A percentile compares a stretch with the other conserved stretches of the same genome.
These are phyloP conservation scores for Claviceps sorghi DNA, from an alignment of 2,329 filamentous ascomycete genomes.

Conservation along the genomic window DNA sequence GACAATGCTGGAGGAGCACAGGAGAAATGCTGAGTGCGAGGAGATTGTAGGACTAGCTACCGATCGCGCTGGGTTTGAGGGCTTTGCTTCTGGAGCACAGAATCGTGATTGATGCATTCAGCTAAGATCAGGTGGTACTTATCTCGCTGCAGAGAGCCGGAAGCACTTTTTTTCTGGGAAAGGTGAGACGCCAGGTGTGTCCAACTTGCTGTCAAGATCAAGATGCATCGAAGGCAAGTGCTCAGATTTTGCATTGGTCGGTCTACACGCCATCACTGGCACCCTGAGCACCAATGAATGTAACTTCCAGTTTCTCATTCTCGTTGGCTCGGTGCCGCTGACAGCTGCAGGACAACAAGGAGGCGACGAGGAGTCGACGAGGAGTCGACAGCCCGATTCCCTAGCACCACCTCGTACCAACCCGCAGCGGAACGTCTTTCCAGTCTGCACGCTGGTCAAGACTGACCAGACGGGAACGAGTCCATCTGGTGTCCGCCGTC, in stretches of 20 bases:
- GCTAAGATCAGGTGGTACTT: constrained; percentile 3
- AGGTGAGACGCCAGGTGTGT: neutral
- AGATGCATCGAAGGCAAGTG: neutral
- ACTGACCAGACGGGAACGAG: neutral
- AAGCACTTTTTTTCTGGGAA: neutral
- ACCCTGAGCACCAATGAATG: neutral
- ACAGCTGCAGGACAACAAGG: neutral
- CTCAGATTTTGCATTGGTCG: neutral
- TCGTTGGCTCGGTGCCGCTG: neutral
- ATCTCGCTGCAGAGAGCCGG: constrained; percentile 2
- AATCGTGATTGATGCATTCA: neutral
- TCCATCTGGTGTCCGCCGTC: neutral
- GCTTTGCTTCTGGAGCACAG: neutral
- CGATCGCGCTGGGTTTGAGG: neutral
- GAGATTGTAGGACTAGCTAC: neutral
- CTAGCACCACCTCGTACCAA: neutral
- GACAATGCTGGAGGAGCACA: neutral
- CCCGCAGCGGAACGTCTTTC: neutral
- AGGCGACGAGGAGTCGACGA: neutral
- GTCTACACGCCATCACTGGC: neutral
- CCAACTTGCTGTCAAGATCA: neutral
- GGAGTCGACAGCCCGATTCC: neutral
- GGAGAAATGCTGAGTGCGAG: neutral
- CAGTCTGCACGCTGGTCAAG: neutral
- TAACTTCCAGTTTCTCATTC: neutral